Conservation (phyloP, 192 early-diverging fungal genomes). For the Umbelopsis vinacea region DNA sequence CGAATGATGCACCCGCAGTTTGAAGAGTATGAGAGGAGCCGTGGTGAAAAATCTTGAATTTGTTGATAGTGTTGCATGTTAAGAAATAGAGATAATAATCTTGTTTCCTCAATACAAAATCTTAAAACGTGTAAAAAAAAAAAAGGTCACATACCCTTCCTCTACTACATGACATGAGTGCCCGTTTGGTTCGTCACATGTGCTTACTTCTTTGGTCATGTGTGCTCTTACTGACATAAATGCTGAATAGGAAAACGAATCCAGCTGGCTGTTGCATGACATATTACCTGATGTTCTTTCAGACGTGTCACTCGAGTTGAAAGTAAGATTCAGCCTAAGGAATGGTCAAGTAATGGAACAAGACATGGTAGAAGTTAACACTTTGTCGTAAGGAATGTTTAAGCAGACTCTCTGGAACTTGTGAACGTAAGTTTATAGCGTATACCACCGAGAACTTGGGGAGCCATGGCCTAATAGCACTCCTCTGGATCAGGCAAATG, state of each 20-base stretch:
- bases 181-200: not conserved
- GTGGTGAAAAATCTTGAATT: constrained; percentile 10
- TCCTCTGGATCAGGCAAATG: constrained; percentile 17
- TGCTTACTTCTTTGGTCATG: not conserved
- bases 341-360: not conserved
- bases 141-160: not conserved
- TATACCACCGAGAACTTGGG: not conserved
- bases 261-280: constrained; percentile 29
- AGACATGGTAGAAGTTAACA: not conserved
- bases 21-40: not conserved
- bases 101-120: not conserved
- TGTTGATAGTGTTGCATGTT: not conserved
- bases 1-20: constrained; percentile 9
- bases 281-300: constrained; percentile 31
- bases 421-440: constrained; percentile 21
- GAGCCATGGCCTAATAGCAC: not conserved
- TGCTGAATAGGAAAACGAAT: constrained; percentile 21
- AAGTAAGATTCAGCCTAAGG: constrained; percentile 9
- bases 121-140: not conserved
- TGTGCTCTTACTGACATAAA: not conserved
- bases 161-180: not conserved
- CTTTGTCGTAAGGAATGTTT: not conserved
- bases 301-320: constrained; percentile 23
- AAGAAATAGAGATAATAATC: not conserved
- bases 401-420: not conserved